These are phyloP conservation scores for Stereocaulon alpinum DNA, from an alignment of 495 filamentous ascomycete genomes.

Conservation along the genomic window DNA sequence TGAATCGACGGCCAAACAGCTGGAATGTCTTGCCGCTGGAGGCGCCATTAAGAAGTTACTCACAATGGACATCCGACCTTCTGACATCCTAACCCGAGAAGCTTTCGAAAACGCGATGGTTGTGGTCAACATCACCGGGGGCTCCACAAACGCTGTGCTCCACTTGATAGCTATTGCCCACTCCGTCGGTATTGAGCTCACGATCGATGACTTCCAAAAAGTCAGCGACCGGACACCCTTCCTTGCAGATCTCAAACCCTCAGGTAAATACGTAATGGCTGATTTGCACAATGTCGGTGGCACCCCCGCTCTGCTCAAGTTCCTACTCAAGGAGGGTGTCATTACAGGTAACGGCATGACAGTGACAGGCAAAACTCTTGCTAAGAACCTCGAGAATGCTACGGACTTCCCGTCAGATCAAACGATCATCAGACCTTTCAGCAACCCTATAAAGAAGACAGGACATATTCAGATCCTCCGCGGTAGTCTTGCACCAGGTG, in stretches of 20 bases:
- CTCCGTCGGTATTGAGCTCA: conserved; percentile 84
- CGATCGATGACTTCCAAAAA: conserved; percentile 93
- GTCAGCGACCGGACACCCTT: conserved; percentile 87
- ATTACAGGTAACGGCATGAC: conserved; percentile 84
- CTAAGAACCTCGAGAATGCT: conserved; percentile 73
- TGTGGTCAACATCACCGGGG: conserved; percentile 86
- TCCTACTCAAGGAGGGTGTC: conserved; percentile 80
- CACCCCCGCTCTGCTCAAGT: conserved; percentile 81
- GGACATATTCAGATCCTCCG: conserved; percentile 97
- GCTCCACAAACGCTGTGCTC: conserved; percentile 93
- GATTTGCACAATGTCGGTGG: conserved; percentile 86
- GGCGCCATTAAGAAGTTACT: conserved; percentile 79
- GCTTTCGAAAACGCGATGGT: conserved; percentile 98
- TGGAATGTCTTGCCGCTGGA: conserved; percentile 78
- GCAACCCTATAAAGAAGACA: conserved; percentile 83
- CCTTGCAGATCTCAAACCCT: conserved; percentile 93
- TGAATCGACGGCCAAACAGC: conserved; percentile 71
- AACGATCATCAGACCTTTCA: conserved; percentile 82
- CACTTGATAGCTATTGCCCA: conserved; percentile 96
- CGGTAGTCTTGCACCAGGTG: conserved; percentile 80
- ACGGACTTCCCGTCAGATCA: conserved; percentile 75
- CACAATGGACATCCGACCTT: conserved; percentile 76
- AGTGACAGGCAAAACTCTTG: conserved; percentile 88
- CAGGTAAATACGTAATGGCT: conserved; percentile 92
- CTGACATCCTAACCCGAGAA: conserved; percentile 81